Evolutionary conservation across 2,329 filamentous ascomycete genomes (phyloP).

Genomic region (Cadophora sp.): DNA sequence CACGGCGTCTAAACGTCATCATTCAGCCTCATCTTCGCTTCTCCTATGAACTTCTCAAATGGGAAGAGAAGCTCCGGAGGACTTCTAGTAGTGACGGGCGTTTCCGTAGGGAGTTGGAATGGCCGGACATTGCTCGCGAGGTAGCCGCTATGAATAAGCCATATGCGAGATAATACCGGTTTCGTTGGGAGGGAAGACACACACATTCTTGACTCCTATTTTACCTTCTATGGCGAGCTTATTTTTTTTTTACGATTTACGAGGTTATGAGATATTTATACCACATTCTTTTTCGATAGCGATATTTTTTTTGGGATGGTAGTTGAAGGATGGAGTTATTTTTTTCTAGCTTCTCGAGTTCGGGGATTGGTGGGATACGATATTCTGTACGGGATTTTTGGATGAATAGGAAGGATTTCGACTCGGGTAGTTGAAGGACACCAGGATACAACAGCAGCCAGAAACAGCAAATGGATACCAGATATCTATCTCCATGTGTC

Average conservation of each 20-base stretch:
- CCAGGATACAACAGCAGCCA: neutral
- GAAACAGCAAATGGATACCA: neutral
- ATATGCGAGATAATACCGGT: constrained; percentile 68
- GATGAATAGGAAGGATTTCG: neutral
- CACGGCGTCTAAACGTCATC: constrained; percentile 92
- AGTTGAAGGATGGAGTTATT: constrained; percentile 1
- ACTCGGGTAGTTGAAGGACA: neutral
- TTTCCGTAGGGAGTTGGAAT: constrained; percentile 73
- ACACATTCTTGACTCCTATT: constrained; percentile 26
- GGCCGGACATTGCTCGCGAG: constrained; percentile 86
- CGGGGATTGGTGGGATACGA: neutral
- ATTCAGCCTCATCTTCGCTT: constrained; percentile 97
- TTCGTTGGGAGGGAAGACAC: constrained; percentile 19
- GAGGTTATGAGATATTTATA: constrained; percentile 32
- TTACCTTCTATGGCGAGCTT: constrained; percentile 3
- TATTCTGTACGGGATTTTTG: constrained; percentile 4
- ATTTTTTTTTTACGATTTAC: constrained; percentile 33
- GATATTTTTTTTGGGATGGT: constrained; percentile 7
- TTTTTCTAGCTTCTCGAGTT: neutral
- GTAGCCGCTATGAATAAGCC: constrained; percentile 96
- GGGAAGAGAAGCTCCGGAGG: constrained; percentile 79
- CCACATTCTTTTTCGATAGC: constrained; percentile 32
- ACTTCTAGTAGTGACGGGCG: constrained; percentile 45
- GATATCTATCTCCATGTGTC: neutral
- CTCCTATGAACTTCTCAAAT: constrained; percentile 93